Evolutionary conservation across 192 early-diverging fungal genomes (phyloP).

Genomic region (Entomortierella beljakovae): DNA sequence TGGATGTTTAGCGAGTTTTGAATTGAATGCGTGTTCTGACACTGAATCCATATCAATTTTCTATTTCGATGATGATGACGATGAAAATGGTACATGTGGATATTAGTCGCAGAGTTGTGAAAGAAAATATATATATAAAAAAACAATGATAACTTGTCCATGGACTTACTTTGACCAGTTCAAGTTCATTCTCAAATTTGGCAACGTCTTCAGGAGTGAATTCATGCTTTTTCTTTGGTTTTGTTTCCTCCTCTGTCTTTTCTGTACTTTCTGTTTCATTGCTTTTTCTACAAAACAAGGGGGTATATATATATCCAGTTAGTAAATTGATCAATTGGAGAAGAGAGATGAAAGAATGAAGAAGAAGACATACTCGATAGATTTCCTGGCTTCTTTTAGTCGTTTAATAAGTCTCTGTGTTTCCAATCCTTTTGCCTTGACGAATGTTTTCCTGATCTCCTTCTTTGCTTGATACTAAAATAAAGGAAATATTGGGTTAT

Average conservation of each 20-base stretch:
- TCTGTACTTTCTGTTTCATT: conserved; percentile 1
- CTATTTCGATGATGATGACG: too few relatives aligned
- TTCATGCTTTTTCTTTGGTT: conserved; percentile 38
- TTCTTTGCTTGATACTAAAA: conserved; percentile 51
- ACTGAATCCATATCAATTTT: conserved; percentile 46
- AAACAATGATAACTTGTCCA: background rate
- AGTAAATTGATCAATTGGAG: background rate
- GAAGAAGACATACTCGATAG: conserved; percentile 26
- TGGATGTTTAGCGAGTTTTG: conserved; percentile 42
- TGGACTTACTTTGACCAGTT: conserved; percentile 31
- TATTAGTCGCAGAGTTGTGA: background rate
- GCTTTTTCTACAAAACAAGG: background rate
- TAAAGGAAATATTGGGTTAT: too few relatives aligned
- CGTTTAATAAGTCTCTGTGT: conserved; percentile 43
- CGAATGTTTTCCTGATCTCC: conserved; percentile 46
- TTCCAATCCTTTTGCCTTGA: conserved; percentile 34
- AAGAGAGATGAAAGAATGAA: conserved; percentile 8
- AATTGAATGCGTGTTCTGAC: conserved; percentile 33
- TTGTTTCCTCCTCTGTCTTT: conserved; percentile 7
- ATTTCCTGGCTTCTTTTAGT: conserved; percentile 27
- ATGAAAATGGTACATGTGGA: too few relatives aligned
- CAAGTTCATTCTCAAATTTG: conserved; percentile 41
- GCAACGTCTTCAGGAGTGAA: conserved; percentile 34
- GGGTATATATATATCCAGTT: background rate
- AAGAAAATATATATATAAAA: background rate